phyloP scores from a whole-genome alignment of 2,329 filamentous ascomycete genomes.

The Colletotrichum sp. region DNA sequence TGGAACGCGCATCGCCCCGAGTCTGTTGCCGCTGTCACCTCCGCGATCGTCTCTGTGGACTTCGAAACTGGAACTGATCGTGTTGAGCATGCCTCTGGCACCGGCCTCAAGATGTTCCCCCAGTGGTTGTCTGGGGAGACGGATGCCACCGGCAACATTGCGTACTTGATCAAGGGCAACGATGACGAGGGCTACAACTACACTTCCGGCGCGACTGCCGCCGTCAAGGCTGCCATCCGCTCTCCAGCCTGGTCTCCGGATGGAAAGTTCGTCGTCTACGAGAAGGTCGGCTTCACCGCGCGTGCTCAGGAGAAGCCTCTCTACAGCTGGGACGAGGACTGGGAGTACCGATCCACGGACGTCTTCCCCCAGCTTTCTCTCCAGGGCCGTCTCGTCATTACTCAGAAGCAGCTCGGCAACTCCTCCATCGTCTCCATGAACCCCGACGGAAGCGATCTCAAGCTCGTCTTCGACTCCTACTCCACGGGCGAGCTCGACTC shows the following conservation, averaged over 20 bases:
- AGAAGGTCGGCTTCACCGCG: constrained; percentile 8
- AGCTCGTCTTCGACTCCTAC: constrained; percentile 11
- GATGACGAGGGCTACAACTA: constrained; percentile 9
- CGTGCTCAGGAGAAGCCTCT: constrained; percentile 9
- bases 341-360: constrained; percentile 12
- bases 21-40: neutral
- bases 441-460: constrained; percentile 7
- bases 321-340: constrained; percentile 11
- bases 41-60: constrained; percentile 9
- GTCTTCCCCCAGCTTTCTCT: constrained; percentile 10
- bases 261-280: constrained; percentile 7
- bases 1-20: constrained; percentile 12
- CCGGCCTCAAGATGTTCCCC: constrained; percentile 6
- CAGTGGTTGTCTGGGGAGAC: neutral
- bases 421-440: constrained; percentile 13
- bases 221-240: constrained; percentile 1
- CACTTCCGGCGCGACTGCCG: neutral
- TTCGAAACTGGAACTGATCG: constrained; percentile 4
- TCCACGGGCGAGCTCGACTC: neutral
- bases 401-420: constrained; percentile 12
- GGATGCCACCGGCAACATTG: neutral
- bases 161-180: constrained; percentile 3
- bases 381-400: constrained; percentile 6
- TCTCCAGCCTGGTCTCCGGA: constrained; percentile 11
- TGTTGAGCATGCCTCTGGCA: constrained; percentile 1